Percentiles rank a stretch among this genome's conserved stretches.
phyloP scores from a whole-genome alignment of 2,329 filamentous ascomycete genomes.

The Aspergillus carbonarius region DNA sequence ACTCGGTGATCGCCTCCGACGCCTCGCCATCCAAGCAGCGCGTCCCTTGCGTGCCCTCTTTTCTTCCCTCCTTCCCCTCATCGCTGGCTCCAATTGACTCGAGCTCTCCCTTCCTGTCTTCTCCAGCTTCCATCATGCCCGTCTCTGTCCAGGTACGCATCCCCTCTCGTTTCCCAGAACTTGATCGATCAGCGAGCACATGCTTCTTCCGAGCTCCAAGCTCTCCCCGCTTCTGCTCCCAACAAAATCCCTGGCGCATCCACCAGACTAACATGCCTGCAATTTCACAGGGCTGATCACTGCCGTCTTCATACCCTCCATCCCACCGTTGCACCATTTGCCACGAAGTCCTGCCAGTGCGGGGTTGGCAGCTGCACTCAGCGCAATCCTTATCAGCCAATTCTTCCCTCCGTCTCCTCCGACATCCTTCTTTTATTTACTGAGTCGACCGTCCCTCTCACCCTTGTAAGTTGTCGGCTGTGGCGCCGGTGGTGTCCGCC shows the following conservation, averaged over 20 bases:
- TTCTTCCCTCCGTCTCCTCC: neutral
- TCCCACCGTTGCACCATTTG: neutral
- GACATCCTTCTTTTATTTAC: neutral
- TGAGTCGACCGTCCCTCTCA: neutral
- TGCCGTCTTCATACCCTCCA: neutral
- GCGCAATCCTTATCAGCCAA: neutral
- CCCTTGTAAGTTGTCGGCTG: neutral
- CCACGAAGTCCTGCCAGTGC: neutral
- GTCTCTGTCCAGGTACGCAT: neutral
- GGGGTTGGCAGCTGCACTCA: conserved; percentile 1
- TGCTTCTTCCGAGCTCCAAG: neutral
- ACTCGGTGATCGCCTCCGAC: neutral
- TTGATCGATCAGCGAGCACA: neutral
- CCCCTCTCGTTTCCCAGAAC: neutral
- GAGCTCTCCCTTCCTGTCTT: neutral
- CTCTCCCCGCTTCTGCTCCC: neutral
- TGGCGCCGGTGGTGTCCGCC: neutral
- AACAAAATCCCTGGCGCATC: neutral
- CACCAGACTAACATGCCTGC: neutral
- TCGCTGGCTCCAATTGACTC: neutral
- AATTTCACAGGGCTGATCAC: conserved; percentile 7
- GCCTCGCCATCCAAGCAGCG: neutral
- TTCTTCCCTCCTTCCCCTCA: neutral
- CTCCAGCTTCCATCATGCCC: neutral
- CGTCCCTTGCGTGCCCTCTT: neutral